Percentiles rank a stretch among this genome's conserved stretches.
phyloP scores from a whole-genome alignment of 768 basidiomycete species.

The Termitomyces sp. region DNA sequence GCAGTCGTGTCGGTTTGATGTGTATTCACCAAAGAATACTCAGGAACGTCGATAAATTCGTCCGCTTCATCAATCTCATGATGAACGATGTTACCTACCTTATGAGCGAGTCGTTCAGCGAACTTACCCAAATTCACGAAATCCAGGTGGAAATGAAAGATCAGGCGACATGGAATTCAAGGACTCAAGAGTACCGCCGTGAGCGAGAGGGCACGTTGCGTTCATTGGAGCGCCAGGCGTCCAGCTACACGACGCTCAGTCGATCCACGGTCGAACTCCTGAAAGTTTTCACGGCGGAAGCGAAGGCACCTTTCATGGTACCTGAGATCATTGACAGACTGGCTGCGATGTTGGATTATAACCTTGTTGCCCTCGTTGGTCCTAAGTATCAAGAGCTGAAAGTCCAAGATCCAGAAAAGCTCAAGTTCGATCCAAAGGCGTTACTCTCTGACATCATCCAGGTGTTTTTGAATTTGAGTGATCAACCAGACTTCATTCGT shows the following conservation, averaged over 20 bases:
- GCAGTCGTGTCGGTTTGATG: not conserved
- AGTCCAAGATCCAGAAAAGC: slow-evolving; percentile 84
- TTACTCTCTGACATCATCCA: slow-evolving; percentile 86
- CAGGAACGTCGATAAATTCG: slow-evolving; percentile 90
- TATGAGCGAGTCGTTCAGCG: slow-evolving; percentile 92
- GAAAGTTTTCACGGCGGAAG: slow-evolving; percentile 89
- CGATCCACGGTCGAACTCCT: slow-evolving; percentile 88
- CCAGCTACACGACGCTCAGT: slow-evolving; percentile 84
- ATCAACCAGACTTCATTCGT: slow-evolving; percentile 72
- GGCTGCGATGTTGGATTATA: slow-evolving; percentile 96
- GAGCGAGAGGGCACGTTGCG: slow-evolving; percentile 81
- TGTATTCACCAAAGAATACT: not conserved
- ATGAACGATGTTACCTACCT: slow-evolving; percentile 99
- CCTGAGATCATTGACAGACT: slow-evolving; percentile 94
- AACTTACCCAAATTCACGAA: slow-evolving; percentile 83
- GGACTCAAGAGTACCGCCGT: slow-evolving; percentile 69
- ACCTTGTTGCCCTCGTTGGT: slow-evolving; percentile 85
- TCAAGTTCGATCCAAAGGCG: slow-evolving; percentile 81
- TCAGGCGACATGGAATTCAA: slow-evolving; percentile 63
- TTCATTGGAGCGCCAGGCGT: slow-evolving; percentile 80
- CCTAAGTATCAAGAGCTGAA: slow-evolving; percentile 84
- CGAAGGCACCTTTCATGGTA: slow-evolving; percentile 91
- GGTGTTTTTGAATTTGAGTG: slow-evolving; percentile 86
- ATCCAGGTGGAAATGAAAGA: slow-evolving; percentile 87
- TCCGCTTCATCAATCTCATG: slow-evolving; percentile 95